Evolutionary conservation across 306 rosid genomes (phyloP), one percentile per base, ranked within the genome.

Genomic region (Lathyrus oleraceus): DNA sequence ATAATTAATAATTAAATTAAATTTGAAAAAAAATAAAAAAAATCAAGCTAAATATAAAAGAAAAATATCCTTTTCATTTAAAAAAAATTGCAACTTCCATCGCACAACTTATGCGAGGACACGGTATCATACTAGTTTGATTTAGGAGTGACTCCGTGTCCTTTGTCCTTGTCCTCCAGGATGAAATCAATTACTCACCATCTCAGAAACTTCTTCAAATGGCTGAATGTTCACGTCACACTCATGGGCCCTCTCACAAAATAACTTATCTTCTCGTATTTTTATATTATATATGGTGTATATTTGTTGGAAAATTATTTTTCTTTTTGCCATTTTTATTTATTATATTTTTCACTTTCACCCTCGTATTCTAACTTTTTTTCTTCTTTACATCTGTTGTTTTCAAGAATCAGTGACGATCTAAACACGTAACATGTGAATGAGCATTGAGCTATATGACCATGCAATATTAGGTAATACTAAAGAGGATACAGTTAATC

Each of bases 211-310:
- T 51, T 51, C 57, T 51, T 17, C 27, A 51, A 9, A 51, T 4
- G 57, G 27, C 5, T 14, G 5, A 19, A 68, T 25, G 25, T 40
- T 51, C 14, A 25, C 16, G 15, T 60, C 38, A 13, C 44, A 16
- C 27, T 53, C 23, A 61, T 8, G 40, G 67, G 64, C 60, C 68
- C 72, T 14, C 36, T 15, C 19, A 66, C 15, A 5, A 30, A 78
- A 27, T 4, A 59, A 51, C 10, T 51, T 5, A 51, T 51, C 28
- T 51, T 51, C 27, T 8, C 12, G 3, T 51, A 23, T 51, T 19
- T 47, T 51, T 17, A 51, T 49, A 49, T 49, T 17, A 17, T 48
- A 14, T 48, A 49, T 47, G 27, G 27, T 25, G 3, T 45, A 42
- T 3, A 48, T 1, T 51, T 19, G 13, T 51, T 51, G 1, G 13